Percentiles rank a stretch among this genome's conserved stretches.
Evolutionary conservation across 2,329 filamentous ascomycete species (phyloP).

Genomic region (Acrodontium crateriforme): DNA sequence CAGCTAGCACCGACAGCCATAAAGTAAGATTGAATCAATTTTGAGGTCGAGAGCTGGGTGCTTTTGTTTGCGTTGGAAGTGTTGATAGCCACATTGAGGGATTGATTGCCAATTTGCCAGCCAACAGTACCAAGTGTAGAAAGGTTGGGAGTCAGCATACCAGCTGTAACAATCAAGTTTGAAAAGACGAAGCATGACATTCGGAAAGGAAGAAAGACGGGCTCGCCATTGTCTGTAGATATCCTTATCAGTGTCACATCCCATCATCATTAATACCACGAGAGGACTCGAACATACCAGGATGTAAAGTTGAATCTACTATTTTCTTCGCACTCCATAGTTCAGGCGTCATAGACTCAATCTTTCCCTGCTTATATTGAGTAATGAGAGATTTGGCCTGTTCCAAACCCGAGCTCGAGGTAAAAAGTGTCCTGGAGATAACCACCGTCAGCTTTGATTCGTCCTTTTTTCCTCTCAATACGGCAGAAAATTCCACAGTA

Average conservation of each 20-base stretch:
- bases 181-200: constrained; percentile 94
- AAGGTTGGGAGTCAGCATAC: constrained; percentile 89
- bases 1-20: constrained; percentile 88
- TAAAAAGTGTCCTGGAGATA: constrained; percentile 62
- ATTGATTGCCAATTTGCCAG: constrained; percentile 96
- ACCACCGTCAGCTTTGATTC: constrained; percentile 3
- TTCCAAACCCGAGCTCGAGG: constrained; percentile 64
- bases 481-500: too few species aligned
- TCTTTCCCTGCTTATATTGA: constrained; percentile 74
- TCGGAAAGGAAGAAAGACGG: constrained; percentile 86
- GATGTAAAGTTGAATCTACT: constrained; percentile 90
- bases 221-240: constrained; percentile 67
- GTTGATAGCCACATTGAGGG: constrained; percentile 96
- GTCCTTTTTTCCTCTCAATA: too few species aligned
- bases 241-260: too few species aligned
- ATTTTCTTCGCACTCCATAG: constrained; percentile 95
- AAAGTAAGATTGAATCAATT: constrained; percentile 78
- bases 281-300: constrained; percentile 51
- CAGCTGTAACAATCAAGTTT: constrained; percentile 86
- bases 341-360: constrained; percentile 70
- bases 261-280: too few species aligned
- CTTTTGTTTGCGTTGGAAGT: constrained; percentile 97
- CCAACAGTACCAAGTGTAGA: constrained; percentile 71
- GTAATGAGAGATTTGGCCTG: constrained; percentile 70
- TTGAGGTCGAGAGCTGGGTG: constrained; percentile 65